These are phyloP conservation scores for Metarhizium brunneum DNA, from an alignment of 2,329 filamentous ascomycete genomes.

Conservation along the genomic window DNA sequence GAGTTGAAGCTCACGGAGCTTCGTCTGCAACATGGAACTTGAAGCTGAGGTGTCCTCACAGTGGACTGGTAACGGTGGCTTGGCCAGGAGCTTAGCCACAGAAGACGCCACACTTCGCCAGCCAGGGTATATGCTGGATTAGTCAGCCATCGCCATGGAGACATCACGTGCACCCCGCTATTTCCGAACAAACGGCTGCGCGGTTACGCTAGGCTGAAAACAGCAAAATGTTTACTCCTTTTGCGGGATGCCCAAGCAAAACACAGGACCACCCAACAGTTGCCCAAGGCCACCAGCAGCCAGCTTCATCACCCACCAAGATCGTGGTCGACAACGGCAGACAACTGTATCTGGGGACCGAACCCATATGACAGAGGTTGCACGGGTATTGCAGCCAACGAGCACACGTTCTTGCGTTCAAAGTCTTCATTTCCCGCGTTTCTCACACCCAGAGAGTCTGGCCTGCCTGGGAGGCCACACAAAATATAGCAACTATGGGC, in stretches of 20 bases:
- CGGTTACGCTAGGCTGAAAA: constrained; percentile 13
- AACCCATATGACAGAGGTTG: neutral
- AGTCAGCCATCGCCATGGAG: no score
- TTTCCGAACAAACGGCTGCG: neutral
- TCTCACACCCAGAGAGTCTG: no score
- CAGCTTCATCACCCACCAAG: neutral
- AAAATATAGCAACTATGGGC: constrained; percentile 15
- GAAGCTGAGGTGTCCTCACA: constrained; percentile 26
- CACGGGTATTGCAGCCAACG: neutral
- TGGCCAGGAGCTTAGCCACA: neutral
- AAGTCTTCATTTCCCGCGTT: neutral
- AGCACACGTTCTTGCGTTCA: neutral
- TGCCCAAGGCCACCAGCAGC: neutral
- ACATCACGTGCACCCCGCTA: neutral
- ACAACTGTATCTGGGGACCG: neutral
- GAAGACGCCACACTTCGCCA: neutral
- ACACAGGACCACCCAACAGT: constrained; percentile 11
- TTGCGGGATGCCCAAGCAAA: constrained; percentile 13
- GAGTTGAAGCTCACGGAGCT: constrained; percentile 10
- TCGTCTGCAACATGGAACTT: constrained; percentile 8
- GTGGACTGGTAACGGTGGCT: neutral
- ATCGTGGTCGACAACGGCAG: neutral
- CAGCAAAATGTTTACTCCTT: constrained; percentile 22
- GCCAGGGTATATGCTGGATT: no score
- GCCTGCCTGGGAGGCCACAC: neutral